Evolutionary conservation across 2,329 filamentous ascomycete genomes (phyloP), one percentile per base, ranked within the genome.

Genomic region (Elsinoe arachidis): DNA sequence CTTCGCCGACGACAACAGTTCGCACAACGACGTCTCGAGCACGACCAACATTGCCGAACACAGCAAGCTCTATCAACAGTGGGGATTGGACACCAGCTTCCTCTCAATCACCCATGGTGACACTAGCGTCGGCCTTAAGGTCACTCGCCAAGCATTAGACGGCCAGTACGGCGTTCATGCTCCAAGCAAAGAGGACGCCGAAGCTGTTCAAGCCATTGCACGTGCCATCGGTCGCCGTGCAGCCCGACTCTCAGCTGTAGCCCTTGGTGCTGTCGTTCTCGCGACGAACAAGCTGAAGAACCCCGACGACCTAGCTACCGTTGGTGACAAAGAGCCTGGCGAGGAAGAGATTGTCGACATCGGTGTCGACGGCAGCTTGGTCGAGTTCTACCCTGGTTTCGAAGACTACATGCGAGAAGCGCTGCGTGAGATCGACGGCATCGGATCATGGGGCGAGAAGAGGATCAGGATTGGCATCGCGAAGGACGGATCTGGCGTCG

Each of bases 301-400:
- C 7, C 68, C 67, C 3, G 56, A 63, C 9, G 66, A 70, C 34
- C 64, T 68, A 49, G 63, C 65, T 30, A 68, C 65, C 1, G 67
- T 64, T 5, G 65, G 64, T 49, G 61, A 66, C 46, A 63, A 59
- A 33, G 59, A 56, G 26, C 68, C 72, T 56, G 68, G 69, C n/a
- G 78, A 82, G 11, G 78, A 81, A 7, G 85, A 89, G 46, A 81
- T 91, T 55, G 80, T 93, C 57, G 93, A 99, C 68, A 83, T 99
- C 65, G 93, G 93, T 66, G 92, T 97, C 1, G 93, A 99, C 69
- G 93, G 93, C 63, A 91, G 86, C 68, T 77, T 99, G 55, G 90
- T 97, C 2, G 93, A 97, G 73, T 93, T 95, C 74, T 97, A 97
- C 72, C 93, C 93, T 7, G 85, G 85, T 67, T 99, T 96, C 74